Conservation (phyloP, 2,329 filamentous ascomycete species). For the Epichloe coenophiala region DNA sequence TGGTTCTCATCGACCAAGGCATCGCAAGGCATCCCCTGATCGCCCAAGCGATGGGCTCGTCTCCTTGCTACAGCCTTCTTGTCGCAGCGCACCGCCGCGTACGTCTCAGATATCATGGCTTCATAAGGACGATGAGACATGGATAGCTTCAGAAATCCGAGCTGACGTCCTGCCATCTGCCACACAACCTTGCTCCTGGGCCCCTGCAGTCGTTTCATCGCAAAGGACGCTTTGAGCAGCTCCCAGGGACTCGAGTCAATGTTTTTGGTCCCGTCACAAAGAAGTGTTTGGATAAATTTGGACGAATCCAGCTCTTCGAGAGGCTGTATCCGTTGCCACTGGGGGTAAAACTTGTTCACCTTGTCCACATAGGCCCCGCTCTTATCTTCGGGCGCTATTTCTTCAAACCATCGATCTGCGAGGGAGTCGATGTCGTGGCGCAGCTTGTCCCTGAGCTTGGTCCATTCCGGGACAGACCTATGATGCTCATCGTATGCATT, state of each 20-base stretch:
- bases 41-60: slow-evolving; percentile 8
- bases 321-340: slow-evolving; percentile 30
- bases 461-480: slow-evolving; percentile 15
- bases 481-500: background rate
- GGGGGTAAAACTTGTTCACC: slow-evolving; percentile 23
- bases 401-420: slow-evolving; percentile 18
- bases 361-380: slow-evolving; percentile 12
- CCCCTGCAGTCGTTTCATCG: slow-evolving; percentile 25
- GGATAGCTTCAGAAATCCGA: slow-evolving; percentile 32
- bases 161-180: slow-evolving; percentile 34
- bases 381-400: slow-evolving; percentile 2
- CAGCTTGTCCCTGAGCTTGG: slow-evolving; percentile 2
- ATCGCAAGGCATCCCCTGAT: slow-evolving; percentile 13
- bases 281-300: slow-evolving; percentile 14
- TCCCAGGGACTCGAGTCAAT: slow-evolving; percentile 27
- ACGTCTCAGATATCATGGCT: slow-evolving; percentile 23
- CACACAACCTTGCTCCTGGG: slow-evolving; percentile 24
- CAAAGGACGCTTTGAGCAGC: slow-evolving; percentile 35
- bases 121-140: slow-evolving; percentile 9
- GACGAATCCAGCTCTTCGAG: slow-evolving; percentile 10
- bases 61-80: slow-evolving; percentile 14
- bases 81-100: slow-evolving; percentile 23
- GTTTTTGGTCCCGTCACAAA: slow-evolving; percentile 14
- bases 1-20: slow-evolving; percentile 13
- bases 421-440: slow-evolving; percentile 18